Percentiles rank a stretch among this genome's conserved stretches.
Evolutionary conservation across 2,329 filamentous ascomycete species (phyloP).

Genomic region (Botrytis aclada): DNA sequence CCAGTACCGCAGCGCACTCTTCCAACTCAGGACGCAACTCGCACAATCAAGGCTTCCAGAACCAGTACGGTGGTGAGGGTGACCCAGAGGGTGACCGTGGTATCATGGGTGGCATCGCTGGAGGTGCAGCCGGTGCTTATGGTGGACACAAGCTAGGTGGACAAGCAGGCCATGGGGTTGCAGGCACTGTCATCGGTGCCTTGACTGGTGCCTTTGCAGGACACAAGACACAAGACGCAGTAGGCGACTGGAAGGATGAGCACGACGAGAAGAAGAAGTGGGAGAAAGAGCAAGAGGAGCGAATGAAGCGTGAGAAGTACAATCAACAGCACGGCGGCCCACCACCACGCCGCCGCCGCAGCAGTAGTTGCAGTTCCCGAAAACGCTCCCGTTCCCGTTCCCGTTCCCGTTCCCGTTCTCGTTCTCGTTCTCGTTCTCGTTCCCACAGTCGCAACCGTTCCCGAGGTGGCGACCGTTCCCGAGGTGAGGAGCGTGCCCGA

Average conservation of each 20-base stretch:
- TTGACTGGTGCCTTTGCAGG: neutral
- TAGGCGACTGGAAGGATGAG: neutral
- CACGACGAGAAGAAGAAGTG: neutral
- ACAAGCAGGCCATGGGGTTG: neutral
- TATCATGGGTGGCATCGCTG: neutral
- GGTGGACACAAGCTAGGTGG: neutral
- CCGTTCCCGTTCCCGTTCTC: too few relatives aligned
- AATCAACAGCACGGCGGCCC: neutral
- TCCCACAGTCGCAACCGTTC: neutral
- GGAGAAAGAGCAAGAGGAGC: neutral
- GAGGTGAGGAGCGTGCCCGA: neutral
- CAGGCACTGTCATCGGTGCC: neutral
- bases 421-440: too few relatives aligned
- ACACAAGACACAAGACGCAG: neutral
- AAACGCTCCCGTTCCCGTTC: too few relatives aligned
- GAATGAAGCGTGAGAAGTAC: neutral
- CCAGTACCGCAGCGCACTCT: neutral
- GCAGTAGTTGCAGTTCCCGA: neutral
- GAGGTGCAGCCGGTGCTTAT: neutral
- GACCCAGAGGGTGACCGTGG: neutral
- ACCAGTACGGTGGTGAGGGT: neutral
- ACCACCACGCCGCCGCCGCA: neutral
- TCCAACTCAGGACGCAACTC: neutral
- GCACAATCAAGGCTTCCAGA: neutral
- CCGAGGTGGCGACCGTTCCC: too few relatives aligned